Evolutionary conservation across 768 basidiomycete species (phyloP).

Genomic region (Boletus patriciae): DNA sequence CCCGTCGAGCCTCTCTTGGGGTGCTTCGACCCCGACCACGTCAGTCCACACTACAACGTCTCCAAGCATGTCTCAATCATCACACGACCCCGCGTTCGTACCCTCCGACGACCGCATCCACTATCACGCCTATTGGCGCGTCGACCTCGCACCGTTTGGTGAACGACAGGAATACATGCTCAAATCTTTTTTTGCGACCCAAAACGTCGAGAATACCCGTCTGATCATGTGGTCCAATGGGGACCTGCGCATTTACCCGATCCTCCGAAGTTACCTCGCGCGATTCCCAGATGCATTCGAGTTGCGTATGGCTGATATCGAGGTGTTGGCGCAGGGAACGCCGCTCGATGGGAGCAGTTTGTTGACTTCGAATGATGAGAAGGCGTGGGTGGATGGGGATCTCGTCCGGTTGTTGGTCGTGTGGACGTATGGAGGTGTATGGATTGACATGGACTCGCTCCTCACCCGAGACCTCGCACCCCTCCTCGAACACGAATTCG

Average conservation of each 20-base stretch:
- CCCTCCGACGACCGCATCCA: slow-evolving; percentile 49
- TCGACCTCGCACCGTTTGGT: slow-evolving; percentile 79
- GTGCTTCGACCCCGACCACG: slow-evolving; percentile 66
- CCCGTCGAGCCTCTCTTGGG: slow-evolving; percentile 61
- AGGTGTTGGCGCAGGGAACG: slow-evolving; percentile 68
- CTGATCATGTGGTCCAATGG: slow-evolving; percentile 94
- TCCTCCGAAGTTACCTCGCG: slow-evolving; percentile 58
- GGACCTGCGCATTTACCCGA: slow-evolving; percentile 54
- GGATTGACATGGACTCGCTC: slow-evolving; percentile 98
- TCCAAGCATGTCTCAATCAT: slow-evolving; percentile 53
- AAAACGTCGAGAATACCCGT: slow-evolving; percentile 60
- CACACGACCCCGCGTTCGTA: slow-evolving; percentile 10
- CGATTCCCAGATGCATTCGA: slow-evolving; percentile 72
- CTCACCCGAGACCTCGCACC: slow-evolving; percentile 86
- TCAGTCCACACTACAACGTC: slow-evolving; percentile 69
- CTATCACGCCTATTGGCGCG: slow-evolving; percentile 94
- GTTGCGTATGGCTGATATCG: slow-evolving; percentile 67
- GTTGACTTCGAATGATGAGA: slow-evolving; percentile 63
- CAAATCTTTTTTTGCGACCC: slow-evolving; percentile 92
- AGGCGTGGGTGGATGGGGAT: slow-evolving; percentile 96
- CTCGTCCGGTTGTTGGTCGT: slow-evolving; percentile 83
- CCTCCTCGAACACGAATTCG: slow-evolving; percentile 90
- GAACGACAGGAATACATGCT: slow-evolving; percentile 88
- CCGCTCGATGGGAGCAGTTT: slow-evolving; percentile 65
- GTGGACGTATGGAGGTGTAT: slow-evolving; percentile 90